Percentiles rank a stretch among this genome's conserved stretches.
These are phyloP conservation scores for Iberis pinnata DNA, from an alignment of 345 rosid genomes.

Conservation along the genomic window DNA sequence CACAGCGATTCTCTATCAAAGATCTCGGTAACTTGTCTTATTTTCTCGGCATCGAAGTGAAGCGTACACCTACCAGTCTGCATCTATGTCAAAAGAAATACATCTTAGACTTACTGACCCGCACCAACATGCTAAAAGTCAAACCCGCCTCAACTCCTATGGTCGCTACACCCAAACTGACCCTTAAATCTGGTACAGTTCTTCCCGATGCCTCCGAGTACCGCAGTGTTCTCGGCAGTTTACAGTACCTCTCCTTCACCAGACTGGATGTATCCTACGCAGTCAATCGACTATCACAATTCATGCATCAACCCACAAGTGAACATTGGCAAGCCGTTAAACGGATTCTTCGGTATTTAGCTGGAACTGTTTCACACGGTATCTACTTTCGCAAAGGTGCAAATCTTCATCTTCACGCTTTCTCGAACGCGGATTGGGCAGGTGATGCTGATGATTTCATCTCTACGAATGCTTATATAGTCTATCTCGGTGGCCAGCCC, in stretches of 20 bases:
- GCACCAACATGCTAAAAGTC: background rate
- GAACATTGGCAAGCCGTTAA: background rate
- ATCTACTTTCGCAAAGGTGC: background rate
- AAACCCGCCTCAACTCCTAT: background rate
- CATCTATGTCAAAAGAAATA: background rate
- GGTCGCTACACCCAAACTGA: background rate
- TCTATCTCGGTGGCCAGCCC: no score
- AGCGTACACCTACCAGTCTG: background rate
- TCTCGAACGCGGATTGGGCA: background rate
- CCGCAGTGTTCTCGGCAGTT: background rate
- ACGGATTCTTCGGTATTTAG: background rate
- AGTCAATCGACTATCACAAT: slow-evolving; percentile 1
- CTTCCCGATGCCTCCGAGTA: background rate
- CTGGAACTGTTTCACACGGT: background rate
- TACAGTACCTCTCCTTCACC: background rate
- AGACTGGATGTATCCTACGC: background rate
- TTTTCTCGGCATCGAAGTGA: background rate
- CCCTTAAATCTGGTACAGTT: background rate
- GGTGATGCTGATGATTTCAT: no score
- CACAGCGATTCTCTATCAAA: background rate
- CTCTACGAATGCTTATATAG: no score
- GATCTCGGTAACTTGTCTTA: background rate
- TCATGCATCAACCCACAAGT: background rate
- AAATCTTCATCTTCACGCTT: background rate
- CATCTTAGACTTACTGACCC: background rate